These are phyloP conservation scores for Halteria grandinella DNA, from an alignment of 73 alveolate species.

Conservation along the genomic window DNA sequence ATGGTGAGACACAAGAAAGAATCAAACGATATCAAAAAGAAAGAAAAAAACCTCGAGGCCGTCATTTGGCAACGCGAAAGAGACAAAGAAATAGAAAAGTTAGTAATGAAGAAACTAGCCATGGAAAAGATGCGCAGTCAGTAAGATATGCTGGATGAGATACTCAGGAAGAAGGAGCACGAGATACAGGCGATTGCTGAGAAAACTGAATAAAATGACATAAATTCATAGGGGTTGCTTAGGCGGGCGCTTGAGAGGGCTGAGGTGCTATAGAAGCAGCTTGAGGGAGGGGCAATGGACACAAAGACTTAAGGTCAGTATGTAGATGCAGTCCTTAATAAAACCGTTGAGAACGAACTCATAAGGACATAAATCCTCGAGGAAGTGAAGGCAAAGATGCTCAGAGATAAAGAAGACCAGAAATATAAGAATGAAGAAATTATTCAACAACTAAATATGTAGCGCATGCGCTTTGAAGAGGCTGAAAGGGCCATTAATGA, in stretches of 20 bases:
- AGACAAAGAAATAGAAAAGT: conserved; percentile 68
- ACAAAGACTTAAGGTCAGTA: conserved; percentile 56
- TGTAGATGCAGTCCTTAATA: conserved; percentile 63
- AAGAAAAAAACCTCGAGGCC: conserved; percentile 49
- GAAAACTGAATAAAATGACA: conserved; percentile 64
- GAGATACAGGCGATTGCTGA: conserved; percentile 66
- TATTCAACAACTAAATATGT: conserved; percentile 57
- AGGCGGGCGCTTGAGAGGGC: conserved; percentile 70
- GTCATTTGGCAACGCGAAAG: conserved; percentile 60
- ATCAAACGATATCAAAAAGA: conserved; percentile 34
- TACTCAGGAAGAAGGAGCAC: conserved; percentile 40
- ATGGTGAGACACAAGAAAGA: conserved; percentile 28
- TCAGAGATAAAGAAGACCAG: conserved; percentile 64
- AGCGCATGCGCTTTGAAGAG: conserved; percentile 61
- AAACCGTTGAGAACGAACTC: conserved; percentile 59
- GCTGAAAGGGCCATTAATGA: conserved; percentile 68
- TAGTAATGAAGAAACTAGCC: conserved; percentile 73
- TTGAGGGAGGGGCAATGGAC: conserved; percentile 62
- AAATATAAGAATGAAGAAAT: conserved; percentile 66
- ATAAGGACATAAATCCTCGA: conserved; percentile 65
- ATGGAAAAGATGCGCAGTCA: conserved; percentile 62
- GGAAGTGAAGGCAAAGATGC: conserved; percentile 71
- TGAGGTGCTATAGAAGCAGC: conserved; percentile 55
- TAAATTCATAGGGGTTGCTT: conserved; percentile 55
- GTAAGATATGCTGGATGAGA: conserved; percentile 49